phyloP scores from a whole-genome alignment of 345 rosid genomes.

The thale cress (Arabidopsis thaliana) region DNA sequence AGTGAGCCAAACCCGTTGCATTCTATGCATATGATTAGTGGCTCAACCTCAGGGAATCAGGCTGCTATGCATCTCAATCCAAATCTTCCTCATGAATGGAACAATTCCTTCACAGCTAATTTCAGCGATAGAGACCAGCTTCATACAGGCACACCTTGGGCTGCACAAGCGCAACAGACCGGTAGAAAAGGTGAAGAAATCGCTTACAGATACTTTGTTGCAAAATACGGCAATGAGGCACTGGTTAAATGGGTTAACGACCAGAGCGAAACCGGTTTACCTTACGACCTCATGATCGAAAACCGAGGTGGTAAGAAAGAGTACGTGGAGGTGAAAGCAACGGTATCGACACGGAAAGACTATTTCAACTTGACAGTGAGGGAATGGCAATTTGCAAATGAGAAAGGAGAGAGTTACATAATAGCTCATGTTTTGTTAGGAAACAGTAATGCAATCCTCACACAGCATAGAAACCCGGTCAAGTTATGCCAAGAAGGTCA shows the following conservation, averaged over 20 bases:
- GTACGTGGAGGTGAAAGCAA: conserved; percentile 89
- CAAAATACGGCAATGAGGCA: conserved; percentile 43
- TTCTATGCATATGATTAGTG: conserved; percentile 23
- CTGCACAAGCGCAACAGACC: conserved; percentile 54
- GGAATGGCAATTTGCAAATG: conserved; percentile 87
- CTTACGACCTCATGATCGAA: conserved; percentile 68
- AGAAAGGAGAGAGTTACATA: conserved; percentile 63
- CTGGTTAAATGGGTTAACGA: conserved; percentile 82
- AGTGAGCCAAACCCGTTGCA: conserved; percentile 24
- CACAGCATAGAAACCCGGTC: conserved; percentile 61
- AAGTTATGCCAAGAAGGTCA: conserved; percentile 71
- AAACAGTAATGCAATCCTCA: conserved; percentile 59
- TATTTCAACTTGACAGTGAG: conserved; percentile 75
- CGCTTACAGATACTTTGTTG: conserved; percentile 64
- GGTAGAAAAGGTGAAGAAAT: conserved; percentile 78
- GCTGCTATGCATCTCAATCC: conserved; percentile 42
- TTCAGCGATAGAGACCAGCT: conserved; percentile 61
- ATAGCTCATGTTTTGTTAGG: conserved; percentile 69
- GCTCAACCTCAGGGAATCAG: conserved; percentile 31
- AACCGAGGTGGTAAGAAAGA: conserved; percentile 46
- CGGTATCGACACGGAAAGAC: conserved; percentile 70
- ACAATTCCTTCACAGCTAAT: conserved; percentile 38
- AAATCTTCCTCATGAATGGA: conserved; percentile 42
- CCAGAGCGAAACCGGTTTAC: conserved; percentile 74
- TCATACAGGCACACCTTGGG: conserved; percentile 52